Conservation (phyloP, 192 early-diverging fungal species). For the Cladochytrium replicatum region DNA sequence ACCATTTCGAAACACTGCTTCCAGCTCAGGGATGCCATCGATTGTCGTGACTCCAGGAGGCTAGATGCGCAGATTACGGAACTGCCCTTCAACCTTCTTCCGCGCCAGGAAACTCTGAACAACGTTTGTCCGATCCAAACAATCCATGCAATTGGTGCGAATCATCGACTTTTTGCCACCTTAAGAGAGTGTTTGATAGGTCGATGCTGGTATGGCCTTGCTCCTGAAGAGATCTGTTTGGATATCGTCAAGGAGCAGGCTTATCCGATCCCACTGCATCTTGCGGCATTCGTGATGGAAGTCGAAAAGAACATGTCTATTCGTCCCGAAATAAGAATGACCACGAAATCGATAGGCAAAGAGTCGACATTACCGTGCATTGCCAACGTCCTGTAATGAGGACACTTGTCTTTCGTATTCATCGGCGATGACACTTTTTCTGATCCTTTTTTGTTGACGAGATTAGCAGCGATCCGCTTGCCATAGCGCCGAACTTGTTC, state of each 20-base stretch:
- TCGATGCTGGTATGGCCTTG: too few species aligned
- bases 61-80: constrained; percentile 57
- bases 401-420: too few species aligned
- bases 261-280: constrained; percentile 88
- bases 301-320: constrained; percentile 93
- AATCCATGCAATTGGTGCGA: constrained; percentile 99
- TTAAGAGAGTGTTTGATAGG: too few species aligned
- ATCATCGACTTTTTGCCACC: constrained; percentile 77
- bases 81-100: constrained; percentile 57
- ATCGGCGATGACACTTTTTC: too few species aligned
- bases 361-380: too few species aligned
- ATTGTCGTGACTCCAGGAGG: constrained; percentile 40
- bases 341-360: too few species aligned
- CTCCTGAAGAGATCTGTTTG: constrained; percentile 59
- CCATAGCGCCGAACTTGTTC: constrained; percentile 64
- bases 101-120: constrained; percentile 88
- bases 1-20: too few species aligned
- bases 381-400: too few species aligned
- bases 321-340: too few species aligned
- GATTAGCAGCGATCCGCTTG: constrained; percentile 77
- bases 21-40: too few species aligned
- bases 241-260: constrained; percentile 71
- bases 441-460: constrained; percentile 90
- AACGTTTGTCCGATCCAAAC: constrained; percentile 97
- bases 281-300: constrained; percentile 96